These are phyloP conservation scores for Marasmius oreades DNA, from an alignment of 1,284 basidiomycete genomes.

Conservation along the genomic window DNA sequence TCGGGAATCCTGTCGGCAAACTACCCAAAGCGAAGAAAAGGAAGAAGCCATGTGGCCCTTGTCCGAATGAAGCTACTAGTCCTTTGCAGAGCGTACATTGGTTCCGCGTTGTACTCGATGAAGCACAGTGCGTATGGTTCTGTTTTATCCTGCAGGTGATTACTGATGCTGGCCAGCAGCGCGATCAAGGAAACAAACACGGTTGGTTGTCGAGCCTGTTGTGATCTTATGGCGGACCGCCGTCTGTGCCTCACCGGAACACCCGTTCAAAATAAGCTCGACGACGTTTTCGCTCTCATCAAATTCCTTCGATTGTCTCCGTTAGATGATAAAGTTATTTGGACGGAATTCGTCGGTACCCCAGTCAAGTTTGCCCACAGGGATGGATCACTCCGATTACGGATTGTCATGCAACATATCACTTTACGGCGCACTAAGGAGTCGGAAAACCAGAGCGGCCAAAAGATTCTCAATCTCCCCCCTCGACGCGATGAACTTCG, in stretches of 20 bases:
- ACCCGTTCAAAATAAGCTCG: constrained; percentile 97
- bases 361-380: constrained; percentile 91
- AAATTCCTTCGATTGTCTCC: constrained; percentile 93
- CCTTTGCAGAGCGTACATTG: constrained; percentile 95
- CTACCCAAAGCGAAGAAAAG: constrained; percentile 60
- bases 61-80: constrained; percentile 65
- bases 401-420: constrained; percentile 96
- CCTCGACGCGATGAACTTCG: constrained; percentile 84
- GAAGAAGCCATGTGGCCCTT: constrained; percentile 53
- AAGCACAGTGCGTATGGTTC: constrained; percentile 81
- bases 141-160: constrained; percentile 1
- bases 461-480: constrained; percentile 83
- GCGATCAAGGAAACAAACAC: constrained; percentile 96
- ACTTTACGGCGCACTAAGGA: constrained; percentile 97
- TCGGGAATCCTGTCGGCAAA: constrained; percentile 59
- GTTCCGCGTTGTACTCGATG: constrained; percentile 97
- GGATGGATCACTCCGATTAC: constrained; percentile 90
- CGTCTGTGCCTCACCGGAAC: constrained; percentile 95
- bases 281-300: constrained; percentile 95
- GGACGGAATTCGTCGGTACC: constrained; percentile 90
- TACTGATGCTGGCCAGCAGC: constrained; percentile 37
- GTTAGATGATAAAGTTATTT: constrained; percentile 89
- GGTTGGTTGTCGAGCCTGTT: constrained; percentile 91
- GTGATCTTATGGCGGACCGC: constrained; percentile 91
- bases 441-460: constrained; percentile 76